phyloP scores from a whole-genome alignment of 2,329 filamentous ascomycete species.

The Akanthomyces uredinophilus region DNA sequence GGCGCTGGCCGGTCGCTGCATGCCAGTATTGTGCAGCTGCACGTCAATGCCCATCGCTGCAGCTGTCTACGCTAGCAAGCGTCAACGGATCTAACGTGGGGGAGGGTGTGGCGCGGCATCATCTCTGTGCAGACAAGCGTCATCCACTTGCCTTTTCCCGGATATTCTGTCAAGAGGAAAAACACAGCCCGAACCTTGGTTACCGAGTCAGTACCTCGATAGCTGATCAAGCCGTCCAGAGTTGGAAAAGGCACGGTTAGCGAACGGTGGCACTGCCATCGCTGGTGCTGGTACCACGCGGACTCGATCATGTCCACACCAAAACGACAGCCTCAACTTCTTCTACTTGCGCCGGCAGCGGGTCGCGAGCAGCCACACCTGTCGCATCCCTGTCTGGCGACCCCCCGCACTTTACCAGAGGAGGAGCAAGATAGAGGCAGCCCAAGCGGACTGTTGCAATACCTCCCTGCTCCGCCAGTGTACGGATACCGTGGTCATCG shows the following conservation, averaged over 20 bases:
- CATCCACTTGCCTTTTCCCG: neutral
- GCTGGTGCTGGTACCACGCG: neutral
- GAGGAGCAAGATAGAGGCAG: neutral
- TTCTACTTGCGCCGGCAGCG: neutral
- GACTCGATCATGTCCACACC: neutral
- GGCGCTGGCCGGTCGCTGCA: neutral
- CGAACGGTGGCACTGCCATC: neutral
- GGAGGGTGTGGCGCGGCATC: conserved; percentile 2
- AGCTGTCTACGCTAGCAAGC: neutral
- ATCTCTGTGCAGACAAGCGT: neutral
- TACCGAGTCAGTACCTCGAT: neutral
- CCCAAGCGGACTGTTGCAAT: neutral
- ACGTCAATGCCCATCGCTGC: conserved; percentile 11
- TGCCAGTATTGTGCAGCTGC: conserved; percentile 2
- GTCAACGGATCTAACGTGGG: conserved; percentile 3
- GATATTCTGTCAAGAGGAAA: neutral
- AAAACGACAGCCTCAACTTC: neutral
- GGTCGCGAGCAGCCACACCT: conserved; percentile 7
- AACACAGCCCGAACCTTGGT: neutral
- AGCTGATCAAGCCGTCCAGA: neutral
- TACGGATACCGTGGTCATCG: neutral
- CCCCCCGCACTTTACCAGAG: conserved; percentile 9
- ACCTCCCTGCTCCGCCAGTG: neutral
- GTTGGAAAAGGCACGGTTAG: neutral
- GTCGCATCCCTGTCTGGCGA: neutral